A percentile compares a stretch with the other conserved stretches of the same genome.
Evolutionary conservation across 441 rosid genomes (phyloP).

Genomic region (Hura crepitans): DNA sequence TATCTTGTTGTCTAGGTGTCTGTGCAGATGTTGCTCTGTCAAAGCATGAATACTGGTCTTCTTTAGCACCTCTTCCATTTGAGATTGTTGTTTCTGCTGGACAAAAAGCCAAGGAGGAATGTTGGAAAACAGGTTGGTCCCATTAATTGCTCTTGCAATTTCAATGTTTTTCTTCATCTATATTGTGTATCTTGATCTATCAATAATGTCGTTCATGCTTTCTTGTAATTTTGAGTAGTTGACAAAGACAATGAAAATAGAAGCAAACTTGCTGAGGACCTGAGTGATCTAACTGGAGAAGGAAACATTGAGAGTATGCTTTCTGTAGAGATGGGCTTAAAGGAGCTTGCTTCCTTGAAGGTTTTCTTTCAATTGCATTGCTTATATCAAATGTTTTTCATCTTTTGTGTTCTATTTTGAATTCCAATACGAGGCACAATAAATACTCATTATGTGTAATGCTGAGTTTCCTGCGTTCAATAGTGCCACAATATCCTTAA

Average conservation of each 20-base stretch:
- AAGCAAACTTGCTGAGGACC: conserved; percentile 57
- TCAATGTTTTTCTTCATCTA: background rate
- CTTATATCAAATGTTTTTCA: background rate
- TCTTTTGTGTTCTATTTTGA: background rate
- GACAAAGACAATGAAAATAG: conserved; percentile 63
- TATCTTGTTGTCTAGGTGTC: conserved; percentile 52
- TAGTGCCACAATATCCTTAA: background rate
- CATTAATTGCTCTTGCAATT: conserved; percentile 20
- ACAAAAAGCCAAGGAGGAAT: conserved; percentile 82
- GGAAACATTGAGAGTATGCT: conserved; percentile 98
- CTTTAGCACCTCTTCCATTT: conserved; percentile 94
- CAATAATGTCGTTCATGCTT: conserved; percentile 6
- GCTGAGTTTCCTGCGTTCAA: background rate
- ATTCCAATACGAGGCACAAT: background rate
- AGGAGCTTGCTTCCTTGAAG: conserved; percentile 87
- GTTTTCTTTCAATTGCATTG: conserved; percentile 32
- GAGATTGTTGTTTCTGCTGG: conserved; percentile 94
- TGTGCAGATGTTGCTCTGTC: conserved; percentile 76
- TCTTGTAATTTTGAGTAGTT: conserved; percentile 37
- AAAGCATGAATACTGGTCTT: conserved; percentile 87
- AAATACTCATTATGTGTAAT: conserved; percentile 5
- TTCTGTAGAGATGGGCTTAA: conserved; percentile 95
- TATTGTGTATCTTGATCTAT: background rate
- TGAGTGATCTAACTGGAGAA: conserved; percentile 85
- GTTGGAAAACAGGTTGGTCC: conserved; percentile 72